Evolutionary conservation across 768 basidiomycete genomes (phyloP).

Genomic region (Xerocomellus amylosporus): DNA sequence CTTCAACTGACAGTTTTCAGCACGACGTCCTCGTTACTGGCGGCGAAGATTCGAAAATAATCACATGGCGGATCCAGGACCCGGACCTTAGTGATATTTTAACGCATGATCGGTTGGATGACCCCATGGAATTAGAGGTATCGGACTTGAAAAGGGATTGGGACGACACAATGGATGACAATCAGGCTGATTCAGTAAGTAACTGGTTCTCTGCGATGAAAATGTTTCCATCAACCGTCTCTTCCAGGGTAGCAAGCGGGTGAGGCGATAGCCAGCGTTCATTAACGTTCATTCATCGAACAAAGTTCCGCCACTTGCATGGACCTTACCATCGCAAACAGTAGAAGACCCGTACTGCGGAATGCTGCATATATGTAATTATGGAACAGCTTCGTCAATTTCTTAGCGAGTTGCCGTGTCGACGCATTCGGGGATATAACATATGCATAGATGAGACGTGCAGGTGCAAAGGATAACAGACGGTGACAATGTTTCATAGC

Average conservation of each 20-base stretch:
- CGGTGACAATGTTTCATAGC: constrained; percentile 21
- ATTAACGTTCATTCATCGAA: not conserved
- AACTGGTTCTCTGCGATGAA: not conserved
- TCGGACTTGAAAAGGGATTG: constrained; percentile 25
- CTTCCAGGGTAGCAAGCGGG: constrained; percentile 24
- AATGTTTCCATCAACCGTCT: not conserved
- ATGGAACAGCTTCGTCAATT: not conserved
- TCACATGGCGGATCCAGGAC: constrained; percentile 37
- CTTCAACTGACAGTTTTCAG: constrained; percentile 26
- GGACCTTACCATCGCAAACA: not conserved
- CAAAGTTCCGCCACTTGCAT: not conserved
- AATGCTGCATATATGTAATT: not conserved
- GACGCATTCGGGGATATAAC: constrained; percentile 16
- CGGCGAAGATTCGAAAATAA: constrained; percentile 49
- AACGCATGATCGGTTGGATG: constrained; percentile 2
- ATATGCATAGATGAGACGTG: constrained; percentile 28
- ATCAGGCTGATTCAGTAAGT: constrained; percentile 18
- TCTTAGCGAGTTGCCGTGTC: not conserved
- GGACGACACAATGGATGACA: constrained; percentile 15
- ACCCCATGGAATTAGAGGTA: constrained; percentile 11
- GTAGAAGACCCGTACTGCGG: not conserved
- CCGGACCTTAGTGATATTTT: not conserved
- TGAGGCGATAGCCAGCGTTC: constrained; percentile 5
- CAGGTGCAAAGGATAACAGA: constrained; percentile 18
- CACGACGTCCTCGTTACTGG: constrained; percentile 44